phyloP scores from a whole-genome alignment of 495 filamentous ascomycete genomes.

The Hypoxylon cercidicola region DNA sequence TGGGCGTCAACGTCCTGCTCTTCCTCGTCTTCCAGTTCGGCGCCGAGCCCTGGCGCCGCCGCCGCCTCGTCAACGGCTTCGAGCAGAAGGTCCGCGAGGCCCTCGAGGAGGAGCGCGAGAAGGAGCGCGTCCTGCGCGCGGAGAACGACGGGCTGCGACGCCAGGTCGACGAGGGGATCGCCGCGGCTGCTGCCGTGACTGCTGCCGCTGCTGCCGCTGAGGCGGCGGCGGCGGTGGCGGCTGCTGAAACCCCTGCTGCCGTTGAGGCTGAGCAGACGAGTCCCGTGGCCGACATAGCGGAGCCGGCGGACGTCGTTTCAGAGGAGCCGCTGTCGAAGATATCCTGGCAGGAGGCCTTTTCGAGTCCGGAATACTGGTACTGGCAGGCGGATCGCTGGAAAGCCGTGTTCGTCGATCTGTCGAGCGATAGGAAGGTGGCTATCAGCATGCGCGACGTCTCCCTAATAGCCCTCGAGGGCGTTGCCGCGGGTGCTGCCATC shows the following conservation, averaged over 20 bases:
- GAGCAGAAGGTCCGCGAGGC: slow-evolving; percentile 68
- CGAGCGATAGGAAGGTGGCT: slow-evolving; percentile 75
- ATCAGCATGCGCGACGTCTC: slow-evolving; percentile 81
- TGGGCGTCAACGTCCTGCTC: slow-evolving; percentile 93
- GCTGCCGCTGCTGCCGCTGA: slow-evolving; percentile 22
- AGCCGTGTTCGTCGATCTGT: slow-evolving; percentile 59
- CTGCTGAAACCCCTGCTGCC: slow-evolving; percentile 22
- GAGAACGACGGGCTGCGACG: slow-evolving; percentile 21
- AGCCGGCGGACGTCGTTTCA: slow-evolving; percentile 2
- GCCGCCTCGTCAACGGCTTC: slow-evolving; percentile 81
- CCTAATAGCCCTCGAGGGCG: slow-evolving; percentile 73
- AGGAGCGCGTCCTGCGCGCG: slow-evolving; percentile 36
- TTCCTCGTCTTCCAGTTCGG: slow-evolving; percentile 90
- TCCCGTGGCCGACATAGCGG: neutral
- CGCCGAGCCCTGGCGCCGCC: slow-evolving; percentile 93
- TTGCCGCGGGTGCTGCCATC: slow-evolving; percentile 74
- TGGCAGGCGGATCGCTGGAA: slow-evolving; percentile 44
- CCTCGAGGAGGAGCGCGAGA: slow-evolving; percentile 70
- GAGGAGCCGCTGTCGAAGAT: slow-evolving; percentile 38
- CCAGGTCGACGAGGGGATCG: slow-evolving; percentile 27
- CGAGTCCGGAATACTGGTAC: slow-evolving; percentile 52
- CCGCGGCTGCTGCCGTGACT: slow-evolving; percentile 8
- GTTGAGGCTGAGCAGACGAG: slow-evolving; percentile 27
- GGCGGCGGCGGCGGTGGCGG: slow-evolving; percentile 12
- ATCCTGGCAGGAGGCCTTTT: slow-evolving; percentile 62